These are phyloP conservation scores for Cordyceps cicadae DNA, from an alignment of 2,329 filamentous ascomycete genomes.

Conservation along the genomic window DNA sequence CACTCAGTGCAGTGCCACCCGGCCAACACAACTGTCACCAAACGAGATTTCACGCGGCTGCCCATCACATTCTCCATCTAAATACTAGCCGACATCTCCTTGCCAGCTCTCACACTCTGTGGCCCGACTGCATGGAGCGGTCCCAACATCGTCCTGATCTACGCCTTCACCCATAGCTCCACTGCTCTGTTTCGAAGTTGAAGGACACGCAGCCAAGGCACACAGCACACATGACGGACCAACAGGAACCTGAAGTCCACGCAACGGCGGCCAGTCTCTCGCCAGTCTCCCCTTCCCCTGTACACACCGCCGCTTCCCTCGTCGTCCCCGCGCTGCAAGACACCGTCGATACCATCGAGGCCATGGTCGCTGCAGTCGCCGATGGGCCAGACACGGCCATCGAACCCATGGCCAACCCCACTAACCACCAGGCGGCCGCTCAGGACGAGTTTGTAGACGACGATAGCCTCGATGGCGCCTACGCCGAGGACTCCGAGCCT, in stretches of 20 bases:
- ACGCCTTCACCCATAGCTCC: conserved; percentile 9
- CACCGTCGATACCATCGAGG: conserved; percentile 42
- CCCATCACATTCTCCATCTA: not conserved
- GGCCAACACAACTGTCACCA: not conserved
- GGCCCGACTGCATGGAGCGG: conserved; percentile 1
- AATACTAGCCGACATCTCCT: not conserved
- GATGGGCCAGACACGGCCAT: conserved; percentile 23
- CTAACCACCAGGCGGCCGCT: conserved; percentile 24
- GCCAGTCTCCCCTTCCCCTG: conserved; percentile 41
- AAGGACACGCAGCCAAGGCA: not conserved
- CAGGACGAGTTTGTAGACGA: conserved; percentile 34
- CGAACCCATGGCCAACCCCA: conserved; percentile 22
- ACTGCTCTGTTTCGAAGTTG: not conserved
- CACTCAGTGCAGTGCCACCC: not conserved
- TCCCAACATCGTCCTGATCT: not conserved
- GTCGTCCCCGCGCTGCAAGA: conserved; percentile 44
- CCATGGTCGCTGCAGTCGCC: conserved; percentile 33
- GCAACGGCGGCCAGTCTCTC: conserved; percentile 42
- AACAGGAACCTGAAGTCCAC: conserved; percentile 38
- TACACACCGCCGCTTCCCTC: conserved; percentile 38
- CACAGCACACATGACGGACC: conserved; percentile 3
- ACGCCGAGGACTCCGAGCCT: conserved; percentile 30
- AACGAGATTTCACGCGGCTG: not conserved
- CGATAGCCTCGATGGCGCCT: conserved; percentile 41
- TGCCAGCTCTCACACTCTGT: not conserved